phyloP scores from a whole-genome alignment of 2,329 filamentous ascomycete species.

The Pseudocercospora crystallina region DNA sequence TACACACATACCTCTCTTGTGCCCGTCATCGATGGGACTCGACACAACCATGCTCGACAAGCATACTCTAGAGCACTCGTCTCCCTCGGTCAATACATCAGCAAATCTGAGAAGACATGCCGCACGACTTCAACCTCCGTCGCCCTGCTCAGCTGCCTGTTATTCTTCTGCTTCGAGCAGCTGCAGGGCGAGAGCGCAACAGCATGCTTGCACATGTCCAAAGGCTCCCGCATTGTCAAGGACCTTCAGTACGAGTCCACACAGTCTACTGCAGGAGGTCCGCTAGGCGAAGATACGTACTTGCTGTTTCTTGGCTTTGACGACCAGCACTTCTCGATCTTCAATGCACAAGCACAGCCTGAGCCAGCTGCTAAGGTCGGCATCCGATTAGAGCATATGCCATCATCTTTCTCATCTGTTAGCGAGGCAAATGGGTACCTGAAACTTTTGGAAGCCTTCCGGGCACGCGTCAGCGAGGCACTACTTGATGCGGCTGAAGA shows the following conservation, averaged over 20 bases:
- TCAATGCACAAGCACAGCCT: too few relatives aligned
- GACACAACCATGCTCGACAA: slow-evolving; percentile 1
- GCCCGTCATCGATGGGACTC: slow-evolving; percentile 1
- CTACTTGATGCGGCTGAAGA: slow-evolving; percentile 1
- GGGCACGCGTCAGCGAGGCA: neutral
- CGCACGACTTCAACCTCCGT: neutral
- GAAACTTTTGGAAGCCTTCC: neutral
- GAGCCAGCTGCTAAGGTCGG: too few relatives aligned
- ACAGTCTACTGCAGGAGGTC: neutral
- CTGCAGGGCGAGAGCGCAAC: slow-evolving; percentile 9
- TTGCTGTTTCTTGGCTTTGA: slow-evolving; percentile 7
- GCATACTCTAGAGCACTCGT: slow-evolving; percentile 5
- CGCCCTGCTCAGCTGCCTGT: slow-evolving; percentile 7
- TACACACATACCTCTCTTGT: slow-evolving; percentile 7
- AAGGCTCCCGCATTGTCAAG: slow-evolving; percentile 3
- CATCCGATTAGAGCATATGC: neutral
- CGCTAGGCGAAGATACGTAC: neutral
- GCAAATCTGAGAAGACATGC: neutral
- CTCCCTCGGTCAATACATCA: slow-evolving; percentile 1
- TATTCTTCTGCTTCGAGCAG: slow-evolving; percentile 14
- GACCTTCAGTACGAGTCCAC: neutral
- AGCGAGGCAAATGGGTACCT: neutral
- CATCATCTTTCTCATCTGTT: neutral
- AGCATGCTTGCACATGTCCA: slow-evolving; percentile 10
- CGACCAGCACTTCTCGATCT: neutral